phyloP scores from a whole-genome alignment of 306 rosid genomes.

The Cicer cuneatum region DNA sequence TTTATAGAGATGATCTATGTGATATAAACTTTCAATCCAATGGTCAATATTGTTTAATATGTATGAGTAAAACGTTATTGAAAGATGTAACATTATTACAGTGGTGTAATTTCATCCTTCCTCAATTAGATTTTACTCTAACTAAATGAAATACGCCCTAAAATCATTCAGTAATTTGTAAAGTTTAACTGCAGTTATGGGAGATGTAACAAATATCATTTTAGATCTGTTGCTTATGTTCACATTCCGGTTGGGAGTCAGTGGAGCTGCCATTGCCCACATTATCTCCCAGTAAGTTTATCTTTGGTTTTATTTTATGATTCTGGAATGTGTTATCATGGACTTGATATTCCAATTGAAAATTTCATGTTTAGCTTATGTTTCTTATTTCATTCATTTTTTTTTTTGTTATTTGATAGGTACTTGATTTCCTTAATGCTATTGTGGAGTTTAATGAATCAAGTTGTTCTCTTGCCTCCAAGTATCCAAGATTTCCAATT shows the following conservation, averaged over 20 bases:
- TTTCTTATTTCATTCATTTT: slow-evolving; percentile 28
- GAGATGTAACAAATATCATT: slow-evolving; percentile 74
- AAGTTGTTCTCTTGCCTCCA: slow-evolving; percentile 73
- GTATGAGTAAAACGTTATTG: no score
- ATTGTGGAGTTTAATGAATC: slow-evolving; percentile 67
- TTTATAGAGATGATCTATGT: no score
- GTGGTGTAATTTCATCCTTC: no score
- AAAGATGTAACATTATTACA: no score
- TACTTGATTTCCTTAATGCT: slow-evolving; percentile 67
- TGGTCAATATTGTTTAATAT: no score
- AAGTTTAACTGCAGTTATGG: slow-evolving; percentile 48
- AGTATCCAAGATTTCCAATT: slow-evolving; percentile 65
- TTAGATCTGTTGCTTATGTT: slow-evolving; percentile 76
- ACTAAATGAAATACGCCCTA: neutral
- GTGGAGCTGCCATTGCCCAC: slow-evolving; percentile 91
- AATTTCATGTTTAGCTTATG: neutral
- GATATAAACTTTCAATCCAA: no score
- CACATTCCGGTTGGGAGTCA: slow-evolving; percentile 60
- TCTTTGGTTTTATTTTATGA: slow-evolving; percentile 3
- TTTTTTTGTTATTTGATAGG: slow-evolving; percentile 48
- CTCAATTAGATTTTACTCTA: no score
- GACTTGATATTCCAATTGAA: slow-evolving; percentile 16
- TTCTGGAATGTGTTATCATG: slow-evolving; percentile 15
- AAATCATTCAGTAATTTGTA: slow-evolving; percentile 24
- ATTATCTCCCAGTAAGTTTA: slow-evolving; percentile 78